These are phyloP conservation scores for Lentinus polychrous DNA, from an alignment of 1,284 basidiomycete species.

Conservation along the genomic window DNA sequence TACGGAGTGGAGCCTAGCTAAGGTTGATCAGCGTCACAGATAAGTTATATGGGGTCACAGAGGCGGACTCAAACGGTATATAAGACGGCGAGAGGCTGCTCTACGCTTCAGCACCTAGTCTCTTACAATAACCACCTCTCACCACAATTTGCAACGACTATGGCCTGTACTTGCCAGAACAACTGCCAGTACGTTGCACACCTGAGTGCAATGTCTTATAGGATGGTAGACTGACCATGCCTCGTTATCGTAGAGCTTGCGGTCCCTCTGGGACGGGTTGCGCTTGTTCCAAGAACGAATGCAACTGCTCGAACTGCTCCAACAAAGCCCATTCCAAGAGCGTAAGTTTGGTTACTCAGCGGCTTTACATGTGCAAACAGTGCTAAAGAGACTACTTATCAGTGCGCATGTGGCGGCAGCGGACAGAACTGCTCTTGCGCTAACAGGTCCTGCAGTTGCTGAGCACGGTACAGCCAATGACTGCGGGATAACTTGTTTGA, in stretches of 20 bases:
- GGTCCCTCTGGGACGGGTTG: slow-evolving; percentile 20
- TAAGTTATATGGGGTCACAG: no score
- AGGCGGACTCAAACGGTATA: no score
- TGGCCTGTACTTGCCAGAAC: slow-evolving; percentile 21
- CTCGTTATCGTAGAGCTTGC: slow-evolving; percentile 15
- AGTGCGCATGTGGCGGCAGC: slow-evolving; percentile 17
- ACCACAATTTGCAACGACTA: slow-evolving; percentile 9
- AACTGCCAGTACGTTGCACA: slow-evolving; percentile 19
- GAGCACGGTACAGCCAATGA: neutral
- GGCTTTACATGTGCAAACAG: neutral
- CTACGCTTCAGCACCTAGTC: neutral
- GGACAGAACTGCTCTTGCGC: slow-evolving; percentile 15
- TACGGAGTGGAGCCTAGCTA: no score
- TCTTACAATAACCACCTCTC: neutral
- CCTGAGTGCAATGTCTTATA: neutral
- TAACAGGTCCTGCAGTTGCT: slow-evolving; percentile 19
- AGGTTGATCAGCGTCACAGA: no score
- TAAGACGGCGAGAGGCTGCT: no score
- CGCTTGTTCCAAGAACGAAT: slow-evolving; percentile 20
- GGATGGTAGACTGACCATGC: neutral
- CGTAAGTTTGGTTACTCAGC: slow-evolving; percentile 9
- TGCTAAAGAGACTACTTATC: neutral
- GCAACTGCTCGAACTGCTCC: slow-evolving; percentile 21
- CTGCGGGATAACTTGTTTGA: neutral
- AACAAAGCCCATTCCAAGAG: slow-evolving; percentile 19